A percentile compares a stretch with the other conserved stretches of the same genome.
Conservation (phyloP, 2,329 filamentous ascomycete species). For the Nigrograna mackinnonii region DNA sequence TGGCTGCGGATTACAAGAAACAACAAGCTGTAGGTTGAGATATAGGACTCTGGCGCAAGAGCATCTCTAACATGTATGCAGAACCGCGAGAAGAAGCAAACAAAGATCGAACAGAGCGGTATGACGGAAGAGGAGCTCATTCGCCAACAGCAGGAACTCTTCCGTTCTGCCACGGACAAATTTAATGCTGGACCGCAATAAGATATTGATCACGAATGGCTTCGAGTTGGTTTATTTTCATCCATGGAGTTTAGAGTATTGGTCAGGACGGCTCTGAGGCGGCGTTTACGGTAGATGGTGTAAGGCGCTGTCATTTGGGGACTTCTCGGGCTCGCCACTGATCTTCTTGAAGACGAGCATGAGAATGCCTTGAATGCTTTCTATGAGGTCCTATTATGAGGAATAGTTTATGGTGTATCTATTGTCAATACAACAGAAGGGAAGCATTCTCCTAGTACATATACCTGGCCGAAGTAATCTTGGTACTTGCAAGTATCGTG, state of each 20-base stretch:
- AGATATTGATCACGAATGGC: conserved; percentile 1
- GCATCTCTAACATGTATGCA: conserved; percentile 46
- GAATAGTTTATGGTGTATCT: too few relatives aligned
- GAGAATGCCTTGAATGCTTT: too few relatives aligned
- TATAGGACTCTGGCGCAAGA: too few relatives aligned
- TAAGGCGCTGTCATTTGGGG: too few relatives aligned
- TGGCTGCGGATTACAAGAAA: conserved; percentile 90
- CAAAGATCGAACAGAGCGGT: conserved; percentile 94
- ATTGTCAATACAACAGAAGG: too few relatives aligned
- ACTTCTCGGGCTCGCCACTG: conserved; percentile 10
- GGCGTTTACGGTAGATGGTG: conserved; percentile 5
- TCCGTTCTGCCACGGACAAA: conserved; percentile 77
- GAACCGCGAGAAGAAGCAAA: conserved; percentile 95
- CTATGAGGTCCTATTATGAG: too few relatives aligned
- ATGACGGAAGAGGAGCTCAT: conserved; percentile 89
- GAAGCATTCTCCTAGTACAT: too few relatives aligned
- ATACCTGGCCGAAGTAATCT: too few relatives aligned
- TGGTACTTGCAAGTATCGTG: too few relatives aligned
- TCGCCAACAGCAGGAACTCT: conserved; percentile 87
- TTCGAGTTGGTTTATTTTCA: too few relatives aligned
- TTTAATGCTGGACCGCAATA: conserved; percentile 60
- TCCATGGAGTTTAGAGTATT: conserved; percentile 6
- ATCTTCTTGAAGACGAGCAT: too few relatives aligned
- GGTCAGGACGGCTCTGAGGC: background rate
- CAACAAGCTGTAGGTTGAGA: conserved; percentile 73